Conservation (phyloP, 768 basidiomycete genomes). For the Macrolepiota fuliginosa region DNA sequence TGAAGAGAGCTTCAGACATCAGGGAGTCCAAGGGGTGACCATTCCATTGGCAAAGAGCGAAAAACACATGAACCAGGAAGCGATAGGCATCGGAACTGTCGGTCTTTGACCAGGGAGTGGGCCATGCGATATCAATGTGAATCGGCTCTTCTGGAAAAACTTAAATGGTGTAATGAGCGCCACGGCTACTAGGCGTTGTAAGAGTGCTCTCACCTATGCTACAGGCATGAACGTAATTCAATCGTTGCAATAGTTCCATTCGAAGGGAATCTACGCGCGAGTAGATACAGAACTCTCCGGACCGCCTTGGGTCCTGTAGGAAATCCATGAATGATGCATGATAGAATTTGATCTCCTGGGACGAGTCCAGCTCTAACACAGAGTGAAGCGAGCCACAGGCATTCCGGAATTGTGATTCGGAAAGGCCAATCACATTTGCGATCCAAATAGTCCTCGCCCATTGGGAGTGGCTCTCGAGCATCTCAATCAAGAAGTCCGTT, state of each 20-base stretch:
- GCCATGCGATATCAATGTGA: not conserved
- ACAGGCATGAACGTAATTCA: not conserved
- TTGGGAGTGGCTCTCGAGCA: not conserved
- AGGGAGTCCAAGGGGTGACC: not conserved
- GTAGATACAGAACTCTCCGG: not conserved
- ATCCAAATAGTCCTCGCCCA: too few species aligned
- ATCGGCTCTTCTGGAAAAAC: not conserved
- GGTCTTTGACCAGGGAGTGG: not conserved
- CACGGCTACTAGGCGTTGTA: not conserved
- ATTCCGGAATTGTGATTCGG: not conserved
- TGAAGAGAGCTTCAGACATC: not conserved
- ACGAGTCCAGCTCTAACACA: not conserved
- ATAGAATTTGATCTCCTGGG: not conserved
- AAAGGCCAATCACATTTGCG: not conserved
- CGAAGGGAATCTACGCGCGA: not conserved
- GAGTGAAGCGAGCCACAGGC: not conserved
- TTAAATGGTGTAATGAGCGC: not conserved
- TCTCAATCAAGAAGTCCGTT: not conserved
- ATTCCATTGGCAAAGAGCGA: not conserved
- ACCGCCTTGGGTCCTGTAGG: not conserved
- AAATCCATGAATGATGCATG: slow-evolving; percentile 1
- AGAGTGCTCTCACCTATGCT: not conserved
- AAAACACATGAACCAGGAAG: not conserved
- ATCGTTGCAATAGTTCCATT: not conserved
- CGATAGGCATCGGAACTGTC: not conserved